These are phyloP conservation scores for Nepenthes alata DNA, from an alignment of 179 eudicot genomes.

Conservation along the genomic window DNA sequence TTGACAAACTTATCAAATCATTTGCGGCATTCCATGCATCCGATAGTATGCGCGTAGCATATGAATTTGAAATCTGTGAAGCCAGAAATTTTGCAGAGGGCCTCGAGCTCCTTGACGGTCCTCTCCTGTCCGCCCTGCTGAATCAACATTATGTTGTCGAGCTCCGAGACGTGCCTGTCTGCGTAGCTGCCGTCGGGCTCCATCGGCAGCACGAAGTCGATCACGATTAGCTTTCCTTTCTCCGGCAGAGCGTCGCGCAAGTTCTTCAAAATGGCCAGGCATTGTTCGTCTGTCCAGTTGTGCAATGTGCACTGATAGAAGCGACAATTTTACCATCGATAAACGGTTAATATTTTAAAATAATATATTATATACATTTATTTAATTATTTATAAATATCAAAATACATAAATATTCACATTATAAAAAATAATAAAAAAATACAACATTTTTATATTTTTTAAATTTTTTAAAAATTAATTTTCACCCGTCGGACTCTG, in stretches of 20 bases:
- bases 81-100: slow-evolving; percentile 19
- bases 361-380: background rate
- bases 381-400: too few species aligned
- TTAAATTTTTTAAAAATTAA: too few species aligned
- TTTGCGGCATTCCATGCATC: slow-evolving; percentile 13
- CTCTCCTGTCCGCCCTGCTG: slow-evolving; percentile 21
- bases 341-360: background rate
- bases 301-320: slow-evolving; percentile 14
- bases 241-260: slow-evolving; percentile 14
- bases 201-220: slow-evolving; percentile 14
- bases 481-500: too few species aligned
- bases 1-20: too few species aligned
- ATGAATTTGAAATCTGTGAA: slow-evolving; percentile 3
- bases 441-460: too few species aligned
- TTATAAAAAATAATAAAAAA: too few species aligned
- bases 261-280: slow-evolving; percentile 19
- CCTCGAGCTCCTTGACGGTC: slow-evolving; percentile 14
- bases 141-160: background rate
- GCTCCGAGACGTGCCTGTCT: background rate
- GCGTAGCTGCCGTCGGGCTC: slow-evolving; percentile 5
- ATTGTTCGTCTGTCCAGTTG: slow-evolving; percentile 20
- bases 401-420: too few species aligned
- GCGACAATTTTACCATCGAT: background rate
- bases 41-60: background rate
- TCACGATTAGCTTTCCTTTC: slow-evolving; percentile 20